These are phyloP conservation scores for Leptographium procerum DNA, from an alignment of 2,329 filamentous ascomycete species.

Conservation along the genomic window DNA sequence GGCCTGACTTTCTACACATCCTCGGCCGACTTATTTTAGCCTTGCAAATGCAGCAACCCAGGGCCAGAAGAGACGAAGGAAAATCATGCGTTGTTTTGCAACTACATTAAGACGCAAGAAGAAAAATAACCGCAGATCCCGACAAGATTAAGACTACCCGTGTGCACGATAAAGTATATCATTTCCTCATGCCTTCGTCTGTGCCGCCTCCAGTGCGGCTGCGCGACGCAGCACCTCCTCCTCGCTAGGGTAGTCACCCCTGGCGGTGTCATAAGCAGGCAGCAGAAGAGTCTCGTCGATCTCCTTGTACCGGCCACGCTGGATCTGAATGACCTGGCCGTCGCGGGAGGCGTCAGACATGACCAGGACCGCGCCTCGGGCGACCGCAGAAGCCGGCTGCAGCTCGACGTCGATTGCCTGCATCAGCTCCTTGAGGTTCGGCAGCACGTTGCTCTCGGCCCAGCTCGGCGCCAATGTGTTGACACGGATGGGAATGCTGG, in stretches of 20 bases:
- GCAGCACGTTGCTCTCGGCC: conserved; percentile 1
- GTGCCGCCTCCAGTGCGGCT: neutral
- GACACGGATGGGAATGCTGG: neutral
- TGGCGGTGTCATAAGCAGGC: neutral
- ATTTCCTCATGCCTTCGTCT: neutral
- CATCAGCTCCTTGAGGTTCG: neutral
- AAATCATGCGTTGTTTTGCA: no score
- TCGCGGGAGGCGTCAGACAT: neutral
- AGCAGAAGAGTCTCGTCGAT: neutral
- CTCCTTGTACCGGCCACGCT: conserved; percentile 1
- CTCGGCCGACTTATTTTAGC: no score
- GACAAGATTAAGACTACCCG: no score
- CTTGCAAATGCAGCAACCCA: no score
- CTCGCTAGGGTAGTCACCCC: neutral
- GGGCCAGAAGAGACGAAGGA: no score
- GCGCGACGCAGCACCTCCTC: neutral
- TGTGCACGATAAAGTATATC: no score
- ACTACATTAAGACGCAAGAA: no score
- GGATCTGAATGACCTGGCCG: conserved; percentile 1
- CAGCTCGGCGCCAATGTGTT: conserved; percentile 1
- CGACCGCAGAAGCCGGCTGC: neutral
- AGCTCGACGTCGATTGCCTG: neutral
- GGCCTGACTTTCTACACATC: no score
- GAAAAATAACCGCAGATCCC: no score
- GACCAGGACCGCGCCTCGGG: neutral